Conservation (phyloP, 306 rosid genomes). For the Abrus pulchellus region DNA sequence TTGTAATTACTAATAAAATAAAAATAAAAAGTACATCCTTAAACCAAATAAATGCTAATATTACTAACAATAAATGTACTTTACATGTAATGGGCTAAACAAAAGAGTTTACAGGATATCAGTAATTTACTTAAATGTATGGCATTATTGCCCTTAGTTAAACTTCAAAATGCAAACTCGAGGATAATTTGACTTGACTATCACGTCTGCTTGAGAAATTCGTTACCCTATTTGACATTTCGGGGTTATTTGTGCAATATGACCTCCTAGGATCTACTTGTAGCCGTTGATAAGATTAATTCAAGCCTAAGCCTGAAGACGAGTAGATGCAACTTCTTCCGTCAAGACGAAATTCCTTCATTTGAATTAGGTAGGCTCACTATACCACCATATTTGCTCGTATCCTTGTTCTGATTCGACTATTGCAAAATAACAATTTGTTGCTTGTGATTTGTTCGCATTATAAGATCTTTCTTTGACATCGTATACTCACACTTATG, state of each 20-base stretch:
- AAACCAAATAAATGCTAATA: not conserved
- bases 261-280: slow-evolving; percentile 70
- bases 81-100: not conserved
- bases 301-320: slow-evolving; percentile 66
- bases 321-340: slow-evolving; percentile 62
- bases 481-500: not conserved
- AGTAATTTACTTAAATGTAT: not conserved
- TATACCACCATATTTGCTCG: slow-evolving; percentile 10
- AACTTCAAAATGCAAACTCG: not conserved
- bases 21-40: not conserved
- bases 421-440: slow-evolving; percentile 7
- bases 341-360: slow-evolving; percentile 84
- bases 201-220: not conserved
- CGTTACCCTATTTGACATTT: slow-evolving; percentile 29
- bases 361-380: slow-evolving; percentile 70
- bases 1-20: too few species aligned
- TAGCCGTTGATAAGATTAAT: slow-evolving; percentile 88
- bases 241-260: slow-evolving; percentile 30
- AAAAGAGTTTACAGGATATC: not conserved
- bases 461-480: not conserved
- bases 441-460: slow-evolving; percentile 35
- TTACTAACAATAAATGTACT: not conserved
- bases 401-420: slow-evolving; percentile 11
- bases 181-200: slow-evolving; percentile 19
- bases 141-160: slow-evolving; percentile 35